These are phyloP conservation scores for Peziza echinospora DNA, from an alignment of 495 filamentous ascomycete genomes.

Conservation along the genomic window DNA sequence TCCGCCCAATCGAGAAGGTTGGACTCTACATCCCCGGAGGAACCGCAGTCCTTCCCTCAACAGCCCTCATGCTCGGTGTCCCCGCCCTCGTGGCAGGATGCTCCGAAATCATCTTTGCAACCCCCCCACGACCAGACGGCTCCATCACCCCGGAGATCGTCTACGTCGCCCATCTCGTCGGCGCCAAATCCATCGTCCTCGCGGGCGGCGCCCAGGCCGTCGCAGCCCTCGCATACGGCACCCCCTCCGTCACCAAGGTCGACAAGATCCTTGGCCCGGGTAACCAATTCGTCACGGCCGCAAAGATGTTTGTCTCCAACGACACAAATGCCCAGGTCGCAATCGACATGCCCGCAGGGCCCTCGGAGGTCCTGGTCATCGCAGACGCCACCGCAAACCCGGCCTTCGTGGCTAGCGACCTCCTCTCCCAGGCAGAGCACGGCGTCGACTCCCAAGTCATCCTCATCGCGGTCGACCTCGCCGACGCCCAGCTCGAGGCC, in stretches of 20 bases:
- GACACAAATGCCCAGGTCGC: constrained; percentile 84
- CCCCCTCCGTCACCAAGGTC: constrained; percentile 70
- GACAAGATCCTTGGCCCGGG: constrained; percentile 97
- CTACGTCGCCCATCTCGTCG: constrained; percentile 92
- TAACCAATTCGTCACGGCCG: constrained; percentile 96
- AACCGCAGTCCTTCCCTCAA: constrained; percentile 85
- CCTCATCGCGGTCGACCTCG: constrained; percentile 64
- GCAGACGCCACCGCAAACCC: constrained; percentile 82
- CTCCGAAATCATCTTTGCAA: constrained; percentile 79
- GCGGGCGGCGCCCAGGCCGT: constrained; percentile 95
- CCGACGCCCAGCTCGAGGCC: constrained; percentile 43
- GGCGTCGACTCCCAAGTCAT: constrained; percentile 90
- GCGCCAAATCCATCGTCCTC: constrained; percentile 82
- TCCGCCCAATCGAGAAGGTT: constrained; percentile 76
- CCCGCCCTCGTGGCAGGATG: constrained; percentile 97
- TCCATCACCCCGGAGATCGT: constrained; percentile 90
- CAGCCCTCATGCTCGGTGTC: constrained; percentile 92
- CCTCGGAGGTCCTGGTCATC: constrained; percentile 86
- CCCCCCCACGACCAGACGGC: constrained; percentile 74
- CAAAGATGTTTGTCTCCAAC: constrained; percentile 92
- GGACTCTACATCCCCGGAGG: constrained; percentile 90
- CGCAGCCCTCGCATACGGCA: constrained; percentile 68
- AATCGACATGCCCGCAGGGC: constrained; percentile 97
- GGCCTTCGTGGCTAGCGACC: constrained; percentile 83
- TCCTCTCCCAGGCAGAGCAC: constrained; percentile 90